phyloP scores from a whole-genome alignment of 1,139 yeast species.

The Debaryomycetaceae sp. region DNA sequence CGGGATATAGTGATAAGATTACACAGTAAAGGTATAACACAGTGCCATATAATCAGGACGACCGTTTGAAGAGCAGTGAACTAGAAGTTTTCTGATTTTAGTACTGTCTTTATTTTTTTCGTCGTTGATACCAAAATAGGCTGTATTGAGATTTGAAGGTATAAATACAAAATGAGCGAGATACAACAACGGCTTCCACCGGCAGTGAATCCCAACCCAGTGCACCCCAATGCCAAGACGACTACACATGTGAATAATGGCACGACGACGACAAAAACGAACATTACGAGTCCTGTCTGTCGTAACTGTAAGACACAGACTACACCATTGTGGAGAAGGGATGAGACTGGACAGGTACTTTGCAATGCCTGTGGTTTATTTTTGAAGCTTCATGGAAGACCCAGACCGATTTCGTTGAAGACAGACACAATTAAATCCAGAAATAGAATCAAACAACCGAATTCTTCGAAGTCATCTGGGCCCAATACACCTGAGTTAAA shows the following conservation, averaged over 20 bases:
- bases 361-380: slow-evolving; percentile 96
- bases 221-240: slow-evolving; percentile 50
- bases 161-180: slow-evolving; percentile 11
- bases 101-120: too few relatives aligned
- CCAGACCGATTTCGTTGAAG: slow-evolving; percentile 86
- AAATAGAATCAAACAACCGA: slow-evolving; percentile 66
- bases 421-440: slow-evolving; percentile 90
- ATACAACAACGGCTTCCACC: slow-evolving; percentile 15
- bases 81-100: too few relatives aligned
- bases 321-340: slow-evolving; percentile 94
- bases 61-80: too few relatives aligned
- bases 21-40: too few relatives aligned
- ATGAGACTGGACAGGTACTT: slow-evolving; percentile 86
- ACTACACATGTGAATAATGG: slow-evolving; percentile 43
- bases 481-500: slow-evolving; percentile 49
- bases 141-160: background rate
- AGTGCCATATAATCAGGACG: too few relatives aligned
- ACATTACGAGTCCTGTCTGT: slow-evolving; percentile 68
- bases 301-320: slow-evolving; percentile 89
- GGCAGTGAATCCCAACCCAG: slow-evolving; percentile 19
- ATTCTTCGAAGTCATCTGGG: slow-evolving; percentile 26
- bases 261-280: slow-evolving; percentile 45
- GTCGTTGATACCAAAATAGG: background rate
- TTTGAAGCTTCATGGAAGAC: slow-evolving; percentile 84
- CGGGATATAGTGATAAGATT: background rate